Percentiles rank a stretch among this genome's conserved stretches.
Evolutionary conservation across 352 stramenopile species (phyloP).

Genomic region (Phytophthora crassamura): DNA sequence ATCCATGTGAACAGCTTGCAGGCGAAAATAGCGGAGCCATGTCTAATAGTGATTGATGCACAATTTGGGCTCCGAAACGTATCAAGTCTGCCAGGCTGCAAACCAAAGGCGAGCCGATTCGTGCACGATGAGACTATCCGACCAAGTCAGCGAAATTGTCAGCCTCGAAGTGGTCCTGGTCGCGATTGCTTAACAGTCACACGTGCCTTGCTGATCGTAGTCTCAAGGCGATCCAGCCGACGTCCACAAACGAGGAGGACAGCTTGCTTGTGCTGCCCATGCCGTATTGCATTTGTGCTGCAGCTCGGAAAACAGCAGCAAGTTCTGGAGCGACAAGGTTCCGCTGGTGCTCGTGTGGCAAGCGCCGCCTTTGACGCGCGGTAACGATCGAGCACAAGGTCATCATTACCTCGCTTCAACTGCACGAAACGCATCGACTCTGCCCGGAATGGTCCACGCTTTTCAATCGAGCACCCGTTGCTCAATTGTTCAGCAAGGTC

Average conservation of each 20-base stretch:
- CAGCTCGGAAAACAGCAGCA: no score
- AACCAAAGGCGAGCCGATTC: neutral
- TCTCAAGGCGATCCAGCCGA: constrained; percentile 14
- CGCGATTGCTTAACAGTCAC: constrained; percentile 9
- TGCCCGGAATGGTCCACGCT: constrained; percentile 11
- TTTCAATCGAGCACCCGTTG: constrained; percentile 14
- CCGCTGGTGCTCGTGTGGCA: neutral
- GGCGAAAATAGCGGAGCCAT: constrained; percentile 34
- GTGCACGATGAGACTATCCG: constrained; percentile 2
- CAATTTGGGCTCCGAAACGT: constrained; percentile 1
- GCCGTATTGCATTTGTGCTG: no score
- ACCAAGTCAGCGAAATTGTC: constrained; percentile 14
- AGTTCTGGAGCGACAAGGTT: neutral
- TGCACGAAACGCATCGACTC: constrained; percentile 29
- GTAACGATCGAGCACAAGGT: neutral
- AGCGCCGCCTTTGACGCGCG: no score
- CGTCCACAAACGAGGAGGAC: constrained; percentile 8
- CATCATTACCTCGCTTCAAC: constrained; percentile 14
- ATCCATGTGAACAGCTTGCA: neutral
- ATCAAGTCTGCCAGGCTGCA: neutral
- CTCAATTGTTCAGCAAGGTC: no score
- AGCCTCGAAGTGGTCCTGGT: neutral
- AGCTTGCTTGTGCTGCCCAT: neutral
- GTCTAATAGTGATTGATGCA: constrained; percentile 21
- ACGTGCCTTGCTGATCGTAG: neutral